A percentile compares a stretch with the other conserved stretches of the same genome.
These are phyloP conservation scores for Vachellia collinsii DNA, from an alignment of 306 rosid genomes.

Conservation along the genomic window DNA sequence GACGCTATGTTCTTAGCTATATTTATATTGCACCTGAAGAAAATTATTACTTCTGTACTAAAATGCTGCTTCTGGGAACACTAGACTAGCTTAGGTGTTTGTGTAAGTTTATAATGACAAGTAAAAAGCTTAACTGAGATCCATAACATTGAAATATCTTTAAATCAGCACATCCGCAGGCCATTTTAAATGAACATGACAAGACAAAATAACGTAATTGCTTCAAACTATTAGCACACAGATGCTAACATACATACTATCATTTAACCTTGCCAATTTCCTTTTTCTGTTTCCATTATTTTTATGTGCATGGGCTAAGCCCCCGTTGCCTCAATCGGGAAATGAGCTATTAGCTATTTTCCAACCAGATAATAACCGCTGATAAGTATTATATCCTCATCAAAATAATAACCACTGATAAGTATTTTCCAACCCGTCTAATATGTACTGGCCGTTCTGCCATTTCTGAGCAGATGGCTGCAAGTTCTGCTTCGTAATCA, in stretches of 20 bases:
- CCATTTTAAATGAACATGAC: background rate
- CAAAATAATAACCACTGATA: background rate
- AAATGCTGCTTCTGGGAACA: background rate
- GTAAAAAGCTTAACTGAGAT: background rate
- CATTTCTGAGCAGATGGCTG: constrained; percentile 86
- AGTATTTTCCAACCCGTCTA: constrained; percentile 70
- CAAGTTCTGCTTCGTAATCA: constrained; percentile 87
- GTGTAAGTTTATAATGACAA: background rate
- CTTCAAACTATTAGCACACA: background rate
- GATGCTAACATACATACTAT: constrained; percentile 7
- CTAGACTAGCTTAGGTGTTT: background rate
- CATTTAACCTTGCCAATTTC: constrained; percentile 10
- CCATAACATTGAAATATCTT: background rate
- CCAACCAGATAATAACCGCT: background rate
- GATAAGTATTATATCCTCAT: background rate
- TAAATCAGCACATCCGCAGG: background rate
- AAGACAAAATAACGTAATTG: background rate
- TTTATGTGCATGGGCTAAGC: constrained; percentile 10
- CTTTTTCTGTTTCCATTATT: background rate
- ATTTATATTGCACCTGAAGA: background rate
- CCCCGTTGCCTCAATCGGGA: constrained; percentile 3
- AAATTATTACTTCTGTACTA: background rate
- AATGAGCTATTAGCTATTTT: background rate
- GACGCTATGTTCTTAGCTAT: background rate
- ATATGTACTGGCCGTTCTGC: constrained; percentile 89